Evolutionary conservation across 2,329 filamentous ascomycete genomes (phyloP), one percentile per base, ranked within the genome.

Genomic region (Boeremia lycopersici): DNA sequence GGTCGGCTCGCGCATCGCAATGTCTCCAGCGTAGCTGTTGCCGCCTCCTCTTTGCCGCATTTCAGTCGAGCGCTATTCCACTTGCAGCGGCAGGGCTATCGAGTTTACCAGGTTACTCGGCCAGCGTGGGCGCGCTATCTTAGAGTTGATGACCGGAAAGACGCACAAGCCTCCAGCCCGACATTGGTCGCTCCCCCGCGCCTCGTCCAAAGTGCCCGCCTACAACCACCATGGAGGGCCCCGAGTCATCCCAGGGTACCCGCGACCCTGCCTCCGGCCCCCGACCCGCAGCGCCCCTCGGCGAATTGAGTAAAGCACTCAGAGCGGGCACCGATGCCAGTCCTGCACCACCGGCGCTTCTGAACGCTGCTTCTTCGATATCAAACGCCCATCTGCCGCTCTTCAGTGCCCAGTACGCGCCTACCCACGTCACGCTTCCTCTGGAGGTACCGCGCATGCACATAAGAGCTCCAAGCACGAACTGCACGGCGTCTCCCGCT

Each of bases 181-280:
- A 63, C 63, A 59, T 47, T 60, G 56, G 61, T 60, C 56, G 61
- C 63, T 60, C 58, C 66, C 63, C 63, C 57, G 60, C 67, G 61
- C 67, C 53, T 63, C 65, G 56, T 47, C 31, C 36, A 45, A 33
- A 42, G 47, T 34, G 19, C 30, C 31, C 33, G 30, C 19, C 55
- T 61, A 63, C 64, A 70, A 64, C 40, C 69, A 72, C 60, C 64
- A 71, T 72, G 71, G 69, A 67, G 53, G 68, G 44, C 61, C 62
- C 63, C 58, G 59, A 61, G 61, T 59, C 64, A 55, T 64, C 66
- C 36, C 52, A 55, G 52, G 52, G 52, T 41, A 30, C 35, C 26
- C 41, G 29, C 30, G 41, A 45, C 44, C 48, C 60, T 38, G 49
- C 59, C 17, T 40, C 60, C 39, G 58, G 48, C 56, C 50, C 52